Evolutionary conservation across 805 yeast genomes (phyloP), one percentile per base, ranked within the genome.

Genomic region (Blastobotrys robertii): DNA sequence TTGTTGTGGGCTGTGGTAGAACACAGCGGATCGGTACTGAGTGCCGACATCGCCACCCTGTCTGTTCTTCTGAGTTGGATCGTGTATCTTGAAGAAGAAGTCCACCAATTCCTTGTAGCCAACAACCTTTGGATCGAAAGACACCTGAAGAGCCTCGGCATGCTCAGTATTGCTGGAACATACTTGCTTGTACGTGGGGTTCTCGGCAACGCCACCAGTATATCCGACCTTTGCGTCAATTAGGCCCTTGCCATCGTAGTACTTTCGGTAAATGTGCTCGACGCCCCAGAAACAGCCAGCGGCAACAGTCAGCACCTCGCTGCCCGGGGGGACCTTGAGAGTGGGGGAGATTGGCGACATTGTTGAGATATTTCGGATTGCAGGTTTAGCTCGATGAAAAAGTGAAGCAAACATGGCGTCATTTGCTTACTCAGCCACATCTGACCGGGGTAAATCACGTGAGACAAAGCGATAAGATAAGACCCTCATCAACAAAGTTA

Each of bases 31-130:
- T 55, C 97, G 74, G 66, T 90, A 90, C 62, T 92, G 97, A 1
- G 90, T 76, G 8, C 98, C 98, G 7, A 55, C 53, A 57, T 90
- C 97, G 13, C 84, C 83, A 2, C 98, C 98, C 63, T 92, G 97
- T 1, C 73, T 57, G 55, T 88, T 77, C 42, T 72, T 47, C 2
- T 87, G 80, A 2, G 97, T 92, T 38, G 98, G 97, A 63, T 92
- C 97, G 61, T 90, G 98, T 60, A 86, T 85, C 55, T 81, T 71
- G 68, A 86, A 88, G 68, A 90, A 92, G 52, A 88, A 84, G 44
- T 81, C 88, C 35, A 85, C 63, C 37, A 90, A 64, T 25, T 81
- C 84, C 44, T 64, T 73, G 54, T 77, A 70, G 3, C 74, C 47
- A 2, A 84, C 70, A n/a, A 61, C 50, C 2, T 69, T 50, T 16